A percentile compares a stretch with the other conserved stretches of the same genome.
Evolutionary conservation across 257 asterid genomes (phyloP).

Genomic region (Solanum sitiens): DNA sequence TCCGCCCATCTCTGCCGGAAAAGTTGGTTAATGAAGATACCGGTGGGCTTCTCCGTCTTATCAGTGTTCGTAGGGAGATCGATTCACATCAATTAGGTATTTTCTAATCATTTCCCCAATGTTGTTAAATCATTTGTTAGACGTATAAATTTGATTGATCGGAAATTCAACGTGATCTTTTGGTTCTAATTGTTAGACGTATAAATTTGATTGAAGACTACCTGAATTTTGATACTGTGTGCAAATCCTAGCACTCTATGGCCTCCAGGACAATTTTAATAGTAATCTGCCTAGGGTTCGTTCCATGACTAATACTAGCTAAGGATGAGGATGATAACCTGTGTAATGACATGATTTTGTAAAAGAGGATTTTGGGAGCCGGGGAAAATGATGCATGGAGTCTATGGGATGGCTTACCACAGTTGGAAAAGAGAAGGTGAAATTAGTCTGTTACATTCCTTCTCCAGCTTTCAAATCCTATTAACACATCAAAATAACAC

Average conservation of each 20-base stretch:
- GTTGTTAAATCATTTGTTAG: not conserved
- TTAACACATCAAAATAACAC: too few relatives aligned
- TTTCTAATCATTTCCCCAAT: not conserved
- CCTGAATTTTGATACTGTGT: not conserved
- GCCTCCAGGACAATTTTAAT: not conserved
- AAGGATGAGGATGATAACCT: too few relatives aligned
- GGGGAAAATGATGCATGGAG: too few relatives aligned
- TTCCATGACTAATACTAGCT: too few relatives aligned
- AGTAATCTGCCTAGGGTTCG: too few relatives aligned
- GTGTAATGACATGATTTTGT: too few relatives aligned
- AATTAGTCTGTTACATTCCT: too few relatives aligned
- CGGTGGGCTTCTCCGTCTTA: not conserved
- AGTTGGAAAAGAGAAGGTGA: too few relatives aligned
- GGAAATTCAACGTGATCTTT: not conserved
- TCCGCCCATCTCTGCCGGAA: not conserved
- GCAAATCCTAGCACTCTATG: not conserved
- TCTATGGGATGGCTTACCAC: too few relatives aligned
- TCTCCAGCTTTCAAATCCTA: too few relatives aligned
- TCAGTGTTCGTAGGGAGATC: not conserved
- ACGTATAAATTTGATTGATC: too few relatives aligned
- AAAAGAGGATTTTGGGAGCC: too few relatives aligned
- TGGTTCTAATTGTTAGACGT: not conserved
- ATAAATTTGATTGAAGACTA: not conserved
- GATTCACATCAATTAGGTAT: not conserved
- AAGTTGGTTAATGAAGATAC: not conserved